Evolutionary conservation across 768 basidiomycete species (phyloP).

Genomic region (Suillus plorans): DNA sequence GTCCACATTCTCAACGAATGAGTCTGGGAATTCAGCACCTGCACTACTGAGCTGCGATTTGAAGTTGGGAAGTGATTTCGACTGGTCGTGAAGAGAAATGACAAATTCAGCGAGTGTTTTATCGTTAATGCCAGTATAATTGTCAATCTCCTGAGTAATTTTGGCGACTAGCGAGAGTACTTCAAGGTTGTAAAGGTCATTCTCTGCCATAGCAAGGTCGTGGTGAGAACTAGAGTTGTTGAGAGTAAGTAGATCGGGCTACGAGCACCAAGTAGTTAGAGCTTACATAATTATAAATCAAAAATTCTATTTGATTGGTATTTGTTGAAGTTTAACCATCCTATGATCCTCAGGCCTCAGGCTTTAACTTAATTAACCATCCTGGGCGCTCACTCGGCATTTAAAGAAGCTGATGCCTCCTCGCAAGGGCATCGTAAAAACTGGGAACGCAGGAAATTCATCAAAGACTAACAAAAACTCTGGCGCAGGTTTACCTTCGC

Average conservation of each 20-base stretch:
- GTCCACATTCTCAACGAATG: constrained; percentile 90
- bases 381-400: background rate
- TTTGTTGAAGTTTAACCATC: too few relatives aligned
- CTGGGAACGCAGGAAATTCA: constrained; percentile 89
- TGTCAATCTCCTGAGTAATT: constrained; percentile 91
- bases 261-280: too few relatives aligned
- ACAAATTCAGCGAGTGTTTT: constrained; percentile 95
- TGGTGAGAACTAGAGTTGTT: constrained; percentile 7
- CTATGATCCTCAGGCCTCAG: too few relatives aligned
- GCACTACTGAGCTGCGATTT: constrained; percentile 73
- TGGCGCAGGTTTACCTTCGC: constrained; percentile 13
- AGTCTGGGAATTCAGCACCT: constrained; percentile 85
- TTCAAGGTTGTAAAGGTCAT: constrained; percentile 90
- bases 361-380: background rate
- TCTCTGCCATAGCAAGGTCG: constrained; percentile 52
- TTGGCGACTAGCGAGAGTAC: constrained; percentile 87
- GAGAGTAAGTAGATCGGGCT: background rate
- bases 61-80: constrained; percentile 78
- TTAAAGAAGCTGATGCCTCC: constrained; percentile 53
- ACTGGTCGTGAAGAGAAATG: constrained; percentile 83
- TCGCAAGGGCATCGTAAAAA: constrained; percentile 76
- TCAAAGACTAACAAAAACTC: constrained; percentile 48
- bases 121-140: constrained; percentile 82
- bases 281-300: too few relatives aligned
- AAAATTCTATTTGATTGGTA: too few relatives aligned